These are phyloP conservation scores for Aspergillus hiratsukae DNA, from an alignment of 2,329 filamentous ascomycete genomes.

Conservation along the genomic window DNA sequence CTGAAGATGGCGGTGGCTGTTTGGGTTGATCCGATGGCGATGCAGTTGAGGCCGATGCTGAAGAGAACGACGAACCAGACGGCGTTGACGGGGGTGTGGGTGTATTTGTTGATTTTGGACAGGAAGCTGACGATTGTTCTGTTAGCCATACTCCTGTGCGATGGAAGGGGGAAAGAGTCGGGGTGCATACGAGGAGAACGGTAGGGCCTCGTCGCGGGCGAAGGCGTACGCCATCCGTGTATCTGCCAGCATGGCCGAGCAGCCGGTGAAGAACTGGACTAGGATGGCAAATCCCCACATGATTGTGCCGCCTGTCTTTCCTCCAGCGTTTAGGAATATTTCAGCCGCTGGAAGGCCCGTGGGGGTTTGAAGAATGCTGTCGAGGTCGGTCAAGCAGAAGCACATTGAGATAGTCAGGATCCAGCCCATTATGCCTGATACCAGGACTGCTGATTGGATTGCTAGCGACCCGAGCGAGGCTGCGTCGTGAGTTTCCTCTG, in stretches of 20 bases:
- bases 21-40: constrained; percentile 42
- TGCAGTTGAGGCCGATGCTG: constrained; percentile 49
- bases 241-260: constrained; percentile 60
- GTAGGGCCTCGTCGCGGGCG: constrained; percentile 56
- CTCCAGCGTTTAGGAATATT: constrained; percentile 58
- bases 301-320: constrained; percentile 50
- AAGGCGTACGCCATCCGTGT: constrained; percentile 61
- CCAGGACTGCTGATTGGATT: constrained; percentile 55
- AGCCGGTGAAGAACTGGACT: constrained; percentile 62
- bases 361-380: constrained; percentile 52
- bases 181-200: constrained; percentile 50
- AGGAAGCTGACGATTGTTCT: constrained; percentile 39
- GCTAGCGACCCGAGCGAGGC: constrained; percentile 57
- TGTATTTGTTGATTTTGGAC: constrained; percentile 49
- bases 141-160: background rate
- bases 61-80: constrained; percentile 62
- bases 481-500: constrained; percentile 62
- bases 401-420: constrained; percentile 60
- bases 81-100: constrained; percentile 57
- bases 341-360: constrained; percentile 59
- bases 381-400: constrained; percentile 58
- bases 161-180: background rate
- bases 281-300: constrained; percentile 62
- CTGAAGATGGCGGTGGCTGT: constrained; percentile 49
- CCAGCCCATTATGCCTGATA: constrained; percentile 59